Percentiles rank a stretch among this genome's conserved stretches.
Evolutionary conservation across 1,284 basidiomycete species (phyloP).

Genomic region (Ganoderma lucidum): DNA sequence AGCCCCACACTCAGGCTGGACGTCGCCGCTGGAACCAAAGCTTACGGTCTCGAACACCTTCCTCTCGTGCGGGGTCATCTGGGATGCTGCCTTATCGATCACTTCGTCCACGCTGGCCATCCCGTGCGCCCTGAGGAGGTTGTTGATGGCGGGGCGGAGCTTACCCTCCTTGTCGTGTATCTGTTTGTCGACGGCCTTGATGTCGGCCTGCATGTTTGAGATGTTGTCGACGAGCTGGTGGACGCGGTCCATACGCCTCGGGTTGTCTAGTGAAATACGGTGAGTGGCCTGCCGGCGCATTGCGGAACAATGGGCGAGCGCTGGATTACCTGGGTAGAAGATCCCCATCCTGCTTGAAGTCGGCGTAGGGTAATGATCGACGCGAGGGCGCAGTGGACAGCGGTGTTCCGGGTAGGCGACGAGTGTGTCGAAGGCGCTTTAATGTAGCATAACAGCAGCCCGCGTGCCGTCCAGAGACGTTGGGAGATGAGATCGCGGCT

Average conservation of each 20-base stretch:
- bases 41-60: slow-evolving; percentile 1
- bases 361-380: neutral
- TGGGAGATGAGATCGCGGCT: too few species aligned
- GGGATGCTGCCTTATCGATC: neutral
- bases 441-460: too few species aligned
- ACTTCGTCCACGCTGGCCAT: neutral
- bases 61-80: neutral
- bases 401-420: too few species aligned
- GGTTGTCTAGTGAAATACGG: neutral
- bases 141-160: neutral
- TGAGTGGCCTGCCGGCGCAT: too few species aligned
- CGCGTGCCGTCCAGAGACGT: too few species aligned
- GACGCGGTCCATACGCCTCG: neutral
- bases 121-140: neutral
- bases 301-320: too few species aligned
- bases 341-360: neutral
- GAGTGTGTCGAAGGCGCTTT: too few species aligned
- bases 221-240: neutral
- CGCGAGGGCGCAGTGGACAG: too few species aligned
- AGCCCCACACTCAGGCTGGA: neutral
- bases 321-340: neutral
- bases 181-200: neutral
- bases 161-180: neutral
- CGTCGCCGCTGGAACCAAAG: neutral
- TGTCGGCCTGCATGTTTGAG: neutral